Evolutionary conservation across 2,329 filamentous ascomycete genomes (phyloP).

Genomic region (Cladosporium sp.): DNA sequence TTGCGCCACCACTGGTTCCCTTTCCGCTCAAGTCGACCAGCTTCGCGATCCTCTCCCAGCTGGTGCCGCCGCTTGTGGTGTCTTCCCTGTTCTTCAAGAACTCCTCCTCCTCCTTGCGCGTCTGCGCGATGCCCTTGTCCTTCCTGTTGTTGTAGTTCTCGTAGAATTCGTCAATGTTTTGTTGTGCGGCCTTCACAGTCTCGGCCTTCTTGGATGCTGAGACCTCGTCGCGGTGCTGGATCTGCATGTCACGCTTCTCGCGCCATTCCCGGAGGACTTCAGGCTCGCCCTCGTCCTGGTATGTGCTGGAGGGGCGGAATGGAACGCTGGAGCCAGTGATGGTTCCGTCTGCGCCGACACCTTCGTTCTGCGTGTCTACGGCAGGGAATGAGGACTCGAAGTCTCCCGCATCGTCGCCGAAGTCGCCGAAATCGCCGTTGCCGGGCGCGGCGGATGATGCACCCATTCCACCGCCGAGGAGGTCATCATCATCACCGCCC

Average conservation of each 20-base stretch:
- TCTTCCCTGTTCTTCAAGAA: constrained; percentile 88
- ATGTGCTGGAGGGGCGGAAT: constrained; percentile 54
- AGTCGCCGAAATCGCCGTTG: constrained; percentile 24
- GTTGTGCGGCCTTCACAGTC: constrained; percentile 83
- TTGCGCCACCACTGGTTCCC: constrained; percentile 79
- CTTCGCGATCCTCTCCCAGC: constrained; percentile 98
- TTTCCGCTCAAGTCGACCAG: constrained; percentile 97
- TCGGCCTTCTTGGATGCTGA: constrained; percentile 79
- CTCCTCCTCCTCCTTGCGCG: constrained; percentile 86
- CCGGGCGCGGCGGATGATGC: constrained; percentile 37
- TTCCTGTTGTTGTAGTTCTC: constrained; percentile 99
- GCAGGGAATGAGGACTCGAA: constrained; percentile 94
- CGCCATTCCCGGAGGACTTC: constrained; percentile 90
- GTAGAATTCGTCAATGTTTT: constrained; percentile 98
- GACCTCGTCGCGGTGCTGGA: constrained; percentile 80
- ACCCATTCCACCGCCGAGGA: constrained; percentile 59
- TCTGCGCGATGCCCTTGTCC: constrained; percentile 88
- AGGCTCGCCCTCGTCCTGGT: constrained; percentile 77
- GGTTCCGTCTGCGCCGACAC: constrained; percentile 71
- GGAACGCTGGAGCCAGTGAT: constrained; percentile 71
- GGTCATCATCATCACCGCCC: constrained; percentile 52
- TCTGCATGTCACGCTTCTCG: constrained; percentile 78
- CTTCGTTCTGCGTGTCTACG: constrained; percentile 70
- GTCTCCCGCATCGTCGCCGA: constrained; percentile 46
- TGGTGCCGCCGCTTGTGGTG: constrained; percentile 89